These are phyloP conservation scores for Vaccinium corymbosum DNA, from an alignment of 148 eudicot species.

Conservation along the genomic window DNA sequence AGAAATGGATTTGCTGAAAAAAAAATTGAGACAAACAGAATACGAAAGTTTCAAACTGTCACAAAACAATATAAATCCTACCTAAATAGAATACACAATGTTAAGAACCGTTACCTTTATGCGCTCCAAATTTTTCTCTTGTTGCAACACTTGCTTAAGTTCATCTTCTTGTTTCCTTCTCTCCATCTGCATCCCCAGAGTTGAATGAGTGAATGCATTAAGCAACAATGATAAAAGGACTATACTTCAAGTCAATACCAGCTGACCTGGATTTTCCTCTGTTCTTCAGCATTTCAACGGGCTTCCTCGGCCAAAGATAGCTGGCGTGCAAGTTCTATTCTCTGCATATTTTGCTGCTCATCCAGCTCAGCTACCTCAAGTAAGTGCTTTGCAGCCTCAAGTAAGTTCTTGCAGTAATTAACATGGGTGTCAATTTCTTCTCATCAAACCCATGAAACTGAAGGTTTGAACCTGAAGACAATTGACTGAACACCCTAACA, in stretches of 20 bases:
- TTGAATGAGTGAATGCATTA: constrained; percentile 19
- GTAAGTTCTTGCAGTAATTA: constrained; percentile 85
- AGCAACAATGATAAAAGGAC: background rate
- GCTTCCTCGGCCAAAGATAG: constrained; percentile 82
- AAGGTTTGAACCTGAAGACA: constrained; percentile 72
- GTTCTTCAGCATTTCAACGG: constrained; percentile 89
- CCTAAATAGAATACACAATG: constrained; percentile 1
- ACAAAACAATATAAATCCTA: background rate
- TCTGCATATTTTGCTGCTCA: constrained; percentile 71
- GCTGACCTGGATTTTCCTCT: constrained; percentile 75
- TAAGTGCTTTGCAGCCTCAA: constrained; percentile 74
- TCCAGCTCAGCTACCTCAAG: constrained; percentile 88
- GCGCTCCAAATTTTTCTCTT: constrained; percentile 80
- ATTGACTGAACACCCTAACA: constrained; percentile 78
- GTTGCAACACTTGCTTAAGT: constrained; percentile 69
- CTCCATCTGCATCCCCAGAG: constrained; percentile 62
- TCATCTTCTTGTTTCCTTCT: constrained; percentile 98
- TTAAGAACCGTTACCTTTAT: constrained; percentile 54
- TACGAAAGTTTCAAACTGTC: background rate
- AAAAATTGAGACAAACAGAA: background rate
- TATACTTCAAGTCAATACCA: background rate
- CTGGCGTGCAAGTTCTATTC: constrained; percentile 83
- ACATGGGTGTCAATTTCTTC: constrained; percentile 96
- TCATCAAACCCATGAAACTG: constrained; percentile 94
- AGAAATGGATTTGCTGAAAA: background rate